Evolutionary conservation across 108 stramenopile genomes (phyloP).

Genomic region (Nannochloropsis gaditana): DNA sequence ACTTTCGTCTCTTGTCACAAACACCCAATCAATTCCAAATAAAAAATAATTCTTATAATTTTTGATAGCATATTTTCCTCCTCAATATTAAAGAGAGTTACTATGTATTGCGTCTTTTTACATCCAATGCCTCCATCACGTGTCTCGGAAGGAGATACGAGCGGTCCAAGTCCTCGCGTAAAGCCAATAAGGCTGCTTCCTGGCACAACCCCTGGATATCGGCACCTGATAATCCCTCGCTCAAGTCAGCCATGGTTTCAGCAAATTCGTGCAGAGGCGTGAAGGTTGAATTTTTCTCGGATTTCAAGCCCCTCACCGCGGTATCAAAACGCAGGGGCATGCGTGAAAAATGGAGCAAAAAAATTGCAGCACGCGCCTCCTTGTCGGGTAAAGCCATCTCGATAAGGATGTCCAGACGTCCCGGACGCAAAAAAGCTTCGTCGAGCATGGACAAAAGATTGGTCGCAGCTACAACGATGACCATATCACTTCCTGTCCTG

Average conservation of each 20-base stretch:
- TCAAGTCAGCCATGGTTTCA: not conserved
- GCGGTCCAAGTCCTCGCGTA: not conserved
- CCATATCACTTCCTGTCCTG: not conserved
- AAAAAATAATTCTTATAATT: too few relatives aligned
- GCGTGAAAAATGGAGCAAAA: not conserved
- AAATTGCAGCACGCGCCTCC: not conserved
- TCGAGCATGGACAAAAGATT: not conserved
- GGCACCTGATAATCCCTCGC: conserved; percentile 6
- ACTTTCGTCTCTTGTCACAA: too few relatives aligned
- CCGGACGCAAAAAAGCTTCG: not conserved
- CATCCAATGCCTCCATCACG: not conserved
- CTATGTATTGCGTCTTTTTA: not conserved
- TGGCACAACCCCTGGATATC: not conserved
- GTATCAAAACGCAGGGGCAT: not conserved
- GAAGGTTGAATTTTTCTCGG: not conserved
- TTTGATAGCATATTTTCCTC: too few relatives aligned
- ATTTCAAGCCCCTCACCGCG: not conserved
- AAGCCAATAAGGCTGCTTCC: conserved; percentile 2
- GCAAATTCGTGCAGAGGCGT: not conserved
- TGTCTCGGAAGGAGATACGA: not conserved
- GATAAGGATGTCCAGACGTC: not conserved
- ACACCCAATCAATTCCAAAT: too few relatives aligned
- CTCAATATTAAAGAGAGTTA: too few relatives aligned
- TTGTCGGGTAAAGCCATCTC: conserved; percentile 8
- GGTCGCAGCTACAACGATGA: not conserved